These are phyloP conservation scores for Globomyces pollinis-pini DNA, from an alignment of 192 early-diverging fungal species.

Conservation along the genomic window DNA sequence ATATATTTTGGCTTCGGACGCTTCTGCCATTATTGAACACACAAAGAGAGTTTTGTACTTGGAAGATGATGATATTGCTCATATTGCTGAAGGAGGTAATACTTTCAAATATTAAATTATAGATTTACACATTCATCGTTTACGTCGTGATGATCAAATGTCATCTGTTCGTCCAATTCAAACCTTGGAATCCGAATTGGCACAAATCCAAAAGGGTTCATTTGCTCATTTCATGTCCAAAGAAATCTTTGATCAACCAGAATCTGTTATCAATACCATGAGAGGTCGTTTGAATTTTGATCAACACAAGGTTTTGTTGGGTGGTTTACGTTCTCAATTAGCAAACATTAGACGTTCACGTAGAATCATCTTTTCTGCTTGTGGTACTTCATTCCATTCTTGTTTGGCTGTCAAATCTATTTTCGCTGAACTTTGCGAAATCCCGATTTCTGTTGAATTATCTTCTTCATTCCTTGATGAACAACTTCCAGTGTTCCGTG, in stretches of 20 bases:
- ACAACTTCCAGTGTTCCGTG: slow-evolving; percentile 49
- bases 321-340: slow-evolving; percentile 46
- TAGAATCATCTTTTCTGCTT: slow-evolving; percentile 53
- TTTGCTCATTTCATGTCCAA: slow-evolving; percentile 60
- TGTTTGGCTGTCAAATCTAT: slow-evolving; percentile 50
- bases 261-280: slow-evolving; percentile 62
- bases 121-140: slow-evolving; percentile 59
- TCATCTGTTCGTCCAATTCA: slow-evolving; percentile 50
- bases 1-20: slow-evolving; percentile 57
- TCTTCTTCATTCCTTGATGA: slow-evolving; percentile 52
- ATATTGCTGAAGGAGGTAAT: slow-evolving; percentile 54
- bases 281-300: slow-evolving; percentile 60
- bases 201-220: slow-evolving; percentile 51
- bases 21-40: slow-evolving; percentile 61
- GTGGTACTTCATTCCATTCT: slow-evolving; percentile 52
- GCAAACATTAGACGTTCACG: slow-evolving; percentile 52
- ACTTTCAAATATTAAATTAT: too few relatives aligned
- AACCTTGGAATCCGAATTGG: slow-evolving; percentile 50
- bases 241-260: slow-evolving; percentile 59
- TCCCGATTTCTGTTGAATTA: slow-evolving; percentile 51
- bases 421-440: slow-evolving; percentile 53
- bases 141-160: slow-evolving; percentile 48
- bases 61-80: slow-evolving; percentile 61
- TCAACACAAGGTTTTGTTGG: slow-evolving; percentile 37
- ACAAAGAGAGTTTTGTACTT: slow-evolving; percentile 60